Conservation (phyloP, 371 early-diverging fungal species). For the Apophysomyces variabilis region DNA sequence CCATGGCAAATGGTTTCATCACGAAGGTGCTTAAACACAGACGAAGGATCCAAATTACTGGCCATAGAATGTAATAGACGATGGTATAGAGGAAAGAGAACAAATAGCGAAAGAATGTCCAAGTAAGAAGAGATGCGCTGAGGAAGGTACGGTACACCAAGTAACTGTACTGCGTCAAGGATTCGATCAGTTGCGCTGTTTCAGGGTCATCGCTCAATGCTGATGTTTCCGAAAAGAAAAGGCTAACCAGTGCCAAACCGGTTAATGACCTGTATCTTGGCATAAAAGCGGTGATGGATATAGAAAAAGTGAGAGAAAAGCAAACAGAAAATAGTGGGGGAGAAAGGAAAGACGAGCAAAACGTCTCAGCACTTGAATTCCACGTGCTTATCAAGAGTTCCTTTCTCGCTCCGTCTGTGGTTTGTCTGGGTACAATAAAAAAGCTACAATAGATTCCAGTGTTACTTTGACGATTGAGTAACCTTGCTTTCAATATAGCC, state of each 20-base stretch:
- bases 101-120: neutral
- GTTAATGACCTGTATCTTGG: neutral
- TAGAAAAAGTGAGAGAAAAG: neutral
- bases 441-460: too few relatives aligned
- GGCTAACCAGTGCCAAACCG: neutral
- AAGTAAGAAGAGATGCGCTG: neutral
- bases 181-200: neutral
- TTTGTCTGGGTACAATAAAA: too few relatives aligned
- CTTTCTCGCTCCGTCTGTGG: too few relatives aligned
- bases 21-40: neutral
- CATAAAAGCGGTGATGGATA: neutral
- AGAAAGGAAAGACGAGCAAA: neutral
- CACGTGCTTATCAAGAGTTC: neutral
- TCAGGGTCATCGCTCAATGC: neutral
- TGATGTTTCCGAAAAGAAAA: neutral
- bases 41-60: neutral
- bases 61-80: conserved; percentile 4
- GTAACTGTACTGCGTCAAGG: neutral
- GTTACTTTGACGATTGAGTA: too few relatives aligned
- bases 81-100: neutral
- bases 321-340: neutral
- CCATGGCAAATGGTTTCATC: conserved; percentile 9
- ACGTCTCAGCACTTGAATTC: neutral
- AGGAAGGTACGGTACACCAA: neutral
- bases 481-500: too few relatives aligned